These are phyloP conservation scores for Lophiotrema nucula DNA, from an alignment of 495 filamentous ascomycete genomes.

Conservation along the genomic window DNA sequence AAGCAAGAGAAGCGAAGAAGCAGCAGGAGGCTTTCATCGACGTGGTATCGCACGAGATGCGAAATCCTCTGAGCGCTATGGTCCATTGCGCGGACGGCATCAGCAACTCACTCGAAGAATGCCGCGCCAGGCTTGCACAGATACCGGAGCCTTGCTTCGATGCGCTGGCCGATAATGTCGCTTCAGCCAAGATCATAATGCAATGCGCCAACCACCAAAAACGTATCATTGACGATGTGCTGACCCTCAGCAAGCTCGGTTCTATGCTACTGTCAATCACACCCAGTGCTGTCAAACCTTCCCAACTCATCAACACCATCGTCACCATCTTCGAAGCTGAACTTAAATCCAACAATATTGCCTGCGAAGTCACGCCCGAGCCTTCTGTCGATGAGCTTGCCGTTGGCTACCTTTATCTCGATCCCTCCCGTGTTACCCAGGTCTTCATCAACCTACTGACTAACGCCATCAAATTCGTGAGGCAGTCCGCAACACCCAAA, in stretches of 20 bases:
- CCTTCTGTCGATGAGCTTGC: slow-evolving; percentile 19
- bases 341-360: slow-evolving; percentile 33
- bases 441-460: slow-evolving; percentile 43
- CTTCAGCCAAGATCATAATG: slow-evolving; percentile 36
- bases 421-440: slow-evolving; percentile 36
- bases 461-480: slow-evolving; percentile 43
- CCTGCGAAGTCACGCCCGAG: slow-evolving; percentile 27
- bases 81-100: slow-evolving; percentile 41
- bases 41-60: slow-evolving; percentile 37
- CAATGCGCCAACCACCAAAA: slow-evolving; percentile 39
- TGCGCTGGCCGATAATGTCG: slow-evolving; percentile 20
- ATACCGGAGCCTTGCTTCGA: slow-evolving; percentile 26
- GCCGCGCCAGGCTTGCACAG: neutral
- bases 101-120: slow-evolving; percentile 13
- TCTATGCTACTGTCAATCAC: slow-evolving; percentile 36
- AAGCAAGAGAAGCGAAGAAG: slow-evolving; percentile 35
- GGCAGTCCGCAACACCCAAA: slow-evolving; percentile 28
- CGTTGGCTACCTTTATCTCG: slow-evolving; percentile 37
- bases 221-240: slow-evolving; percentile 42
- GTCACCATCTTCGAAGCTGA: slow-evolving; percentile 40
- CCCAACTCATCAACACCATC: slow-evolving; percentile 22
- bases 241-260: slow-evolving; percentile 40
- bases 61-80: slow-evolving; percentile 41
- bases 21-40: slow-evolving; percentile 37
- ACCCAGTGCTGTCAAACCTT: slow-evolving; percentile 31